Base-by-base conservation (phyloP, 257 asterid species). In the Primulina eburnea region DNA sequence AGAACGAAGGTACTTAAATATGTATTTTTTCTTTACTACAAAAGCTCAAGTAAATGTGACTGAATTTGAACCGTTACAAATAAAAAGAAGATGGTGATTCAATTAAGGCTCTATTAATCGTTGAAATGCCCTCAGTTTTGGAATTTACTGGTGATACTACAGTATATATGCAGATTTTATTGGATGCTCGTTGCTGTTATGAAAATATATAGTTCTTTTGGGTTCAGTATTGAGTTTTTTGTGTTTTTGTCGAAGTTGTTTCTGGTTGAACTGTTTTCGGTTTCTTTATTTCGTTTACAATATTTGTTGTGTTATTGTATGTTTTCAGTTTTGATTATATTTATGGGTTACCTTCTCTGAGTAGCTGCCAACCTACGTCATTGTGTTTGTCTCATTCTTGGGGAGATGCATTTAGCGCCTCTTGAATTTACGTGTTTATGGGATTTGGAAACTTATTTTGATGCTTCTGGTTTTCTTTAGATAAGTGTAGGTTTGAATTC, bases 1-100 rank as follows among this genome's bases (percentile, higher is more conserved):
- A 82, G 98, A 93, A 64, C 86, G 89, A 73, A 93, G 98, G 98
- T 93, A 85, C 62, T 17, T n/a, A 20, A 50, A 69, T 58, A 62
- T 77, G 16, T 32, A 73, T 38, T 26, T 30, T 24, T 20, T 8
- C 65, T 69, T 43, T 21, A 57, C 16, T 69, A 37, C 35, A n/a
- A 2, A 64, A 20, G 65, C 29, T 38, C 61, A 40, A 17, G 50
- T 67, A 74, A 63, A 34, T 52, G 2, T 24, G 43, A 32, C 71
- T 72, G 68, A 64, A 33, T 34, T 18, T 37, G 43, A 16, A 57
- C n/a, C 60, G 20, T 33, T 29, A 55, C 70, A 8, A 58, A 21
- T 37, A 18, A 16, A 3, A 28, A 21, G 66, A 20, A 4, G 34
- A 68, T 34, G 56, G 6, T 2, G 32, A 63, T 63, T 62, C 16